Percentiles rank a stretch among this genome's conserved stretches.
Conservation (phyloP, 2,329 filamentous ascomycete genomes). For the Microdochium nivale region DNA sequence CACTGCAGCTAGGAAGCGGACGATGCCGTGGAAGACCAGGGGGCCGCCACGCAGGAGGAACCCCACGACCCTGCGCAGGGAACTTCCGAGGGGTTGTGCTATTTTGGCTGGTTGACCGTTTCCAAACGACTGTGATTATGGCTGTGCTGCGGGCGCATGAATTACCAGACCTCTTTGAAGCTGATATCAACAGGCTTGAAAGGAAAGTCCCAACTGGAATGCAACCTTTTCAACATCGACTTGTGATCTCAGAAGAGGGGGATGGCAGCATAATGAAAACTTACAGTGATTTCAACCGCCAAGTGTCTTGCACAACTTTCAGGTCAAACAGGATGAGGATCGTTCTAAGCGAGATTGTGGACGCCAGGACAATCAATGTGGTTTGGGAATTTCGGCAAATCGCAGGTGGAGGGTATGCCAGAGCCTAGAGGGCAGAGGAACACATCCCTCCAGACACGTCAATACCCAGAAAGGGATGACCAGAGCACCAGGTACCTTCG, state of each 20-base stretch:
- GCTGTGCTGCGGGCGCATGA: neutral
- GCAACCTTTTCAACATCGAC: too few relatives aligned
- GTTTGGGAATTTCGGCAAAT: too few relatives aligned
- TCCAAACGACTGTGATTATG: neutral
- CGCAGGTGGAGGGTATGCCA: neutral
- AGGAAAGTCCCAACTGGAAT: neutral
- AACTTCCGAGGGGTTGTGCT: neutral
- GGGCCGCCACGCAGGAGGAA: conserved; percentile 5
- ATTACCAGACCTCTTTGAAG: neutral
- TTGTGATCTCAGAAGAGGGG: too few relatives aligned
- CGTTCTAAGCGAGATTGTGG: too few relatives aligned
- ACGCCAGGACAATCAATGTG: too few relatives aligned
- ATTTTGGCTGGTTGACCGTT: neutral
- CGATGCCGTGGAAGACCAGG: neutral
- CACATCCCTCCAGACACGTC: neutral
- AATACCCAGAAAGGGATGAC: neutral
- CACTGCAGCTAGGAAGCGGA: neutral
- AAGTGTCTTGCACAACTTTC: too few relatives aligned
- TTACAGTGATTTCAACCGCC: too few relatives aligned
- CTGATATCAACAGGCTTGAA: neutral
- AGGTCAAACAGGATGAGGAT: too few relatives aligned
- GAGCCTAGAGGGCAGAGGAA: too few relatives aligned
- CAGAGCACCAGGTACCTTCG: neutral
- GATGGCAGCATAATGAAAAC: too few relatives aligned
- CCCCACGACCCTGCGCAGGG: conserved; percentile 8